Base-by-base conservation (phyloP, 139 green algal species). In the Micromonas commoda region DNA sequence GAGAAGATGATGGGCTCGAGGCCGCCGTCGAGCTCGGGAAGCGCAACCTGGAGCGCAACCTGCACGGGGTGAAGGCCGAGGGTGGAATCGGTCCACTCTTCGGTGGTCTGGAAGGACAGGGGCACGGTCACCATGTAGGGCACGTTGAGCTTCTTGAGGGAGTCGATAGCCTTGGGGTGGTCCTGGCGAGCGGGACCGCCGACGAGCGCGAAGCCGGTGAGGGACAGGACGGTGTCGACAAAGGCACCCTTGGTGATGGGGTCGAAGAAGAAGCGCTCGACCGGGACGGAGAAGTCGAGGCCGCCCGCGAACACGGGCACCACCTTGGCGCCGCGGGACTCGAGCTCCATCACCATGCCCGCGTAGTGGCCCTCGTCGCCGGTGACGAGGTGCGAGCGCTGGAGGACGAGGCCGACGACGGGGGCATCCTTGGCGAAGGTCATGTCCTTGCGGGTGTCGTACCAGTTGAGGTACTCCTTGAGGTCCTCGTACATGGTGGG, bases 401-500 rank as follows among this genome's bases (percentile, higher is more conserved):
- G 95, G 79, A 99, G 88, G 64, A 99, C 93, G 71, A 99, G 87
- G 52, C 95, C 95, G 37, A 99, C 89, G 52, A 97, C 82, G 39
- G 95, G 95, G 0, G 93, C 91, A 52, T 99, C 91, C 66, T 85
- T 81, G 3, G 82, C 85, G 79, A 97, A 94, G 63, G 79, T 89
- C 24, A 95, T 85, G 88, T 98, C 95, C 82, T 87, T 89, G 70
- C 95, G 89, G 2, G 94, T 97, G 64, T 77, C 75, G 53, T 81
- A 86, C 94, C 94, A 98, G 91, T 98, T 98, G 29, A 98, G 89
- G 88, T 97, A 98, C 90, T 98, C 94, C 89, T 98, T 98, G 31
- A 98, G 68, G 84, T 98, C 94, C 83, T 98, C 94, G 71, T 96
- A 98, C 89, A 95, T 93, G 69, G 33, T 71, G 3, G 63, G 76